Evolutionary conservation across 208 protist genomes (phyloP), one percentile per base, ranked within the genome.

Genomic region (Trypanosoma melophagium): DNA sequence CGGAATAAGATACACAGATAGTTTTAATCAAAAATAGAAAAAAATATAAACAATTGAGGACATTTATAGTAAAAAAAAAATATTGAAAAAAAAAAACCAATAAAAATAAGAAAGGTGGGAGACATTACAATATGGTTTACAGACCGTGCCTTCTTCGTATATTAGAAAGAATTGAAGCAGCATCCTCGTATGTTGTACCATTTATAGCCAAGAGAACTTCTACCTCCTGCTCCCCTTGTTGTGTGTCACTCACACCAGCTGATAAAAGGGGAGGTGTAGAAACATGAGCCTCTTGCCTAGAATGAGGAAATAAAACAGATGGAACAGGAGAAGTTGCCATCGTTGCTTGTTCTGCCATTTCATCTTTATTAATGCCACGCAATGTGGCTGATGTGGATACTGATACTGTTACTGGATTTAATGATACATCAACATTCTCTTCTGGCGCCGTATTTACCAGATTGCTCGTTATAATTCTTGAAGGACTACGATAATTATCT

Each of bases 71-170:
- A 49, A 41, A 19, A 41, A 21, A 14, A 60, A 41, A 49, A 16
- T 21, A 7, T 40, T 38, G 9, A 45, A 47, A 49, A 41, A 17
- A 60, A 60, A 21, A 24, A 16, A 47, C n/a, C 2, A n/a, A 17
- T 21, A 60, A 8, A 47, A 17, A 45, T 7, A 1, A 38, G 5
- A n/a, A 10, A 17, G 5, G 17, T 47, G 8, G 21, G 8, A 17
- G 47, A 22, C 10, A 35, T 22, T 35, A 55, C 35, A 17, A 44
- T 49, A 14, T 47, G 25, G 9, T 41, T 66, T 61, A 81, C 24
- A 87, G 61, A 13, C 75, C 71, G 58, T 87, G 80, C 28, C 71
- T 73, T 47, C 74, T 66, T 41, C 75, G 66, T 49, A 87, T 87
- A 44, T 83, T 75, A 7, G 67, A 77, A 40, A 87, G 57, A 54